Evolutionary conservation across 1,284 basidiomycete genomes (phyloP), one percentile per base, ranked within the genome.

Genomic region (Amylostereum areolatum): DNA sequence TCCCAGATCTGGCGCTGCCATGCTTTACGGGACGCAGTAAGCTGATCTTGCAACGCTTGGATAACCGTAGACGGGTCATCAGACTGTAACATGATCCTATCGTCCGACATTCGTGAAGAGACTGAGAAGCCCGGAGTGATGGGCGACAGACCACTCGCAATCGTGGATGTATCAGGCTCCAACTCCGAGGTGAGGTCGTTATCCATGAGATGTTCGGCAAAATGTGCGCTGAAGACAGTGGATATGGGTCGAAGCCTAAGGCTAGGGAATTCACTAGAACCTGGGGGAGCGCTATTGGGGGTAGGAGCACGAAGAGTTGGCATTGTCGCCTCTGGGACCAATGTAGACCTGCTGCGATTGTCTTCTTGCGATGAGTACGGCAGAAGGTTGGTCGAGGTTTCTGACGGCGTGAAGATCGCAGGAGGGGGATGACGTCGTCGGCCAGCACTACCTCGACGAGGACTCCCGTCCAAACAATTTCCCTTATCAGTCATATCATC

Each of bases 1-100:
- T 88, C 87, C 80, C 76, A 83, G 44, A 87, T 74, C 56, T 87
- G 83, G 44, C 73, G 74, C 58, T 85, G 82, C 81, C 82, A 87
- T 27, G 74, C 76, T 53, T 76, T 74, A 43, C 83, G 78, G 27
- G 81, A 67, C 7, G 72, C 70, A 28, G 69, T 60, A 34, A 88
- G 72, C 63, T 87, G 80, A 43, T 85, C 81, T 58, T 83, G 81
- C 45, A 89, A 64, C 11, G 72, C 67, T 52, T 74, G 68, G 37
- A 83, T 73, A 33, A 79, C 64, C 30, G 70, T 55, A 43, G 70
- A 62, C 48, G 76, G 75, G 50, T 80, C 78, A 36, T 75, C 72
- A 5, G 63, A 57, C 6, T 57, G 50, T 34, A 67, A 58, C 46
- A 56, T 56, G 36, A 59, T 52, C 33, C 64, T 58, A 51, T 58